Evolutionary conservation across 2,329 filamentous ascomycete genomes (phyloP).

Genomic region (Pseudocercospora fijiensis): DNA sequence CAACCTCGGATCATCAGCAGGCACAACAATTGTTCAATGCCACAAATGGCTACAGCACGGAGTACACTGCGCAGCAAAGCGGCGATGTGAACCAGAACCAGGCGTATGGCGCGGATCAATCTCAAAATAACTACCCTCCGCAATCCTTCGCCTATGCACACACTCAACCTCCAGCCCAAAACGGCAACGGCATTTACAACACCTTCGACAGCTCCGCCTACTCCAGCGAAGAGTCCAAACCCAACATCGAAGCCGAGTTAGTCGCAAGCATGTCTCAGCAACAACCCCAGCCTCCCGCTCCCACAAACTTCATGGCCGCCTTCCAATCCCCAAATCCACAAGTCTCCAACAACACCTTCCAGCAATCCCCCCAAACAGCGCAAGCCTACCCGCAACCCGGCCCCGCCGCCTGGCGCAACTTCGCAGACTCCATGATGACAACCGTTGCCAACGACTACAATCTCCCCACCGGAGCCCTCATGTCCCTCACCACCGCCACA

Average conservation of each 20-base stretch:
- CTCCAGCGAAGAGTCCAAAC: constrained; percentile 24
- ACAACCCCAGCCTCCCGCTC: constrained; percentile 16
- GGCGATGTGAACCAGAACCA: constrained; percentile 13
- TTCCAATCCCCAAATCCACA: constrained; percentile 22
- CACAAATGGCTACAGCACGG: constrained; percentile 16
- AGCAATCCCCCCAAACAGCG: constrained; percentile 14
- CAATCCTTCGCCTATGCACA: constrained; percentile 16
- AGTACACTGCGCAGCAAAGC: constrained; percentile 17
- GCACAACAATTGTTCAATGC: constrained; percentile 17
- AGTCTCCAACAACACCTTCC: constrained; percentile 17
- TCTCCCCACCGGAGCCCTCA: constrained; percentile 17
- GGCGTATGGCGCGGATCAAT: constrained; percentile 24
- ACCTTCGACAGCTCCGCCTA: constrained; percentile 22
- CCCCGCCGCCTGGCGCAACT: constrained; percentile 37
- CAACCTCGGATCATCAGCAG: constrained; percentile 2
- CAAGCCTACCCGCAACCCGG: constrained; percentile 24
- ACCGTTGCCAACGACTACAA: constrained; percentile 25
- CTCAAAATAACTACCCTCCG: constrained; percentile 19
- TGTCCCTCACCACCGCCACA: constrained; percentile 20
- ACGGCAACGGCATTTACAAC: constrained; percentile 19
- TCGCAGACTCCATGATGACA: constrained; percentile 34
- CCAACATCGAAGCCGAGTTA: constrained; percentile 28
- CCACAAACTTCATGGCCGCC: constrained; percentile 24
- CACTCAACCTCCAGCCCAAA: constrained; percentile 6
- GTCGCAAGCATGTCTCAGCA: constrained; percentile 23